phyloP scores from a whole-genome alignment of 2,329 filamentous ascomycete species.

The Plectosphaerella plurivora region DNA sequence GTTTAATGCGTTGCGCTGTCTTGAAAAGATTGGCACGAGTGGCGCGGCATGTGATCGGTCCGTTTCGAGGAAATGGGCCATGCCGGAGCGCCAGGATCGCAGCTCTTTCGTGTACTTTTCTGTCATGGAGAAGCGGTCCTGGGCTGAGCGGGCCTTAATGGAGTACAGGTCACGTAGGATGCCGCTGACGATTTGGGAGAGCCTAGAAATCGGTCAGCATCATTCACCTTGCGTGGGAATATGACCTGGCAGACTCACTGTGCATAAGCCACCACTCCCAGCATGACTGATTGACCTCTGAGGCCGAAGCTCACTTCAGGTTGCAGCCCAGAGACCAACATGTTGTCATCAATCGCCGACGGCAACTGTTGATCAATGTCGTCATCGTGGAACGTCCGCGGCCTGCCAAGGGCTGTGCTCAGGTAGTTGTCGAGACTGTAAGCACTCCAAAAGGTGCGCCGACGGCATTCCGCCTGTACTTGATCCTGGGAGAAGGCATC shows the following conservation, averaged over 20 bases:
- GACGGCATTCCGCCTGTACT: constrained; percentile 24
- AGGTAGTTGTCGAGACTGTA: constrained; percentile 62
- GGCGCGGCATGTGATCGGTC: constrained; percentile 27
- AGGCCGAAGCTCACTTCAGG: not conserved
- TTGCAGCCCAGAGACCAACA: not conserved
- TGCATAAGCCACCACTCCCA: constrained; percentile 25
- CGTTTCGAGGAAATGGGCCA: constrained; percentile 31
- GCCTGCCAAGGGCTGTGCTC: constrained; percentile 56
- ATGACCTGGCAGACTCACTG: constrained; percentile 15
- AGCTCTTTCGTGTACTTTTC: constrained; percentile 23
- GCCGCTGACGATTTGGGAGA: constrained; percentile 26
- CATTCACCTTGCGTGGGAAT: not conserved
- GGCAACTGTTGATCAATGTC: constrained; percentile 60
- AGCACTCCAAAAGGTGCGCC: constrained; percentile 56
- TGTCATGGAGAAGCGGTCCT: constrained; percentile 16
- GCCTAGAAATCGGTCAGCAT: constrained; percentile 9
- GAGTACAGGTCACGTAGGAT: constrained; percentile 28
- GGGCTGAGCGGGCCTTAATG: constrained; percentile 23
- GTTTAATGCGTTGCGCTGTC: constrained; percentile 34
- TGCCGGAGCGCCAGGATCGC: constrained; percentile 26
- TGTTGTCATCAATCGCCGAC: constrained; percentile 42
- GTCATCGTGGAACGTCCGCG: constrained; percentile 57
- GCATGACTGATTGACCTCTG: constrained; percentile 15
- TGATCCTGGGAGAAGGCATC: constrained; percentile 22
- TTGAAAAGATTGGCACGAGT: constrained; percentile 29